A percentile compares a stretch with the other conserved stretches of the same genome.
Conservation (phyloP, 2,329 filamentous ascomycete genomes). For the Venturia pyrina region DNA sequence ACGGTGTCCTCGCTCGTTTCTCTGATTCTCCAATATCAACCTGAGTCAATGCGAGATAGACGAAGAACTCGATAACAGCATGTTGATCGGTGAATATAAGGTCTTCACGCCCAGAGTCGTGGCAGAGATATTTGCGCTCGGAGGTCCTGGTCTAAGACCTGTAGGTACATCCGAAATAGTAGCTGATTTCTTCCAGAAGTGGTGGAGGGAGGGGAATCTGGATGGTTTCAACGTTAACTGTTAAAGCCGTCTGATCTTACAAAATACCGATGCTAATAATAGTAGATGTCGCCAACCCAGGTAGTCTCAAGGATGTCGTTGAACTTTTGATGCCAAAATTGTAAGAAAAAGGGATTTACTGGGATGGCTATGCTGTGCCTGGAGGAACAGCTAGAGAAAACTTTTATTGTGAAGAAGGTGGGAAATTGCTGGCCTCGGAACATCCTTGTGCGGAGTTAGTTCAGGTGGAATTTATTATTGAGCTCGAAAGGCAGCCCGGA, state of each 20-base stretch:
- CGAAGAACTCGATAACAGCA: constrained; percentile 36
- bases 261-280: too few species aligned
- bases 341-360: constrained; percentile 23
- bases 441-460: background rate
- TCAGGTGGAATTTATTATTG: background rate
- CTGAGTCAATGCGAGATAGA: constrained; percentile 49
- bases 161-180: constrained; percentile 26
- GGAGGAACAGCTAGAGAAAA: constrained; percentile 48
- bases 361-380: constrained; percentile 35
- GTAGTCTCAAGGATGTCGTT: constrained; percentile 19
- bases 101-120: constrained; percentile 11
- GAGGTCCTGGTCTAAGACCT: constrained; percentile 19
- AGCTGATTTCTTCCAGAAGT: constrained; percentile 4
- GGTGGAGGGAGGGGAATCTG: background rate
- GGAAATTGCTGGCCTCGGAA: constrained; percentile 15
- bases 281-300: constrained; percentile 16
- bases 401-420: constrained; percentile 36
- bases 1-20: constrained; percentile 48
- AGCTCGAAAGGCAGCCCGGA: too few species aligned
- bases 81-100: constrained; percentile 17
- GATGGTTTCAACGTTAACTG: constrained; percentile 5
- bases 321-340: constrained; percentile 19
- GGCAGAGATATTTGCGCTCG: constrained; percentile 22
- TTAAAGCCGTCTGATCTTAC: background rate
- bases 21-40: constrained; percentile 53